Percentiles rank a stretch among this genome's conserved stretches.
Conservation (phyloP, 371 early-diverging fungal species). For the Sporodiniella umbellata region DNA sequence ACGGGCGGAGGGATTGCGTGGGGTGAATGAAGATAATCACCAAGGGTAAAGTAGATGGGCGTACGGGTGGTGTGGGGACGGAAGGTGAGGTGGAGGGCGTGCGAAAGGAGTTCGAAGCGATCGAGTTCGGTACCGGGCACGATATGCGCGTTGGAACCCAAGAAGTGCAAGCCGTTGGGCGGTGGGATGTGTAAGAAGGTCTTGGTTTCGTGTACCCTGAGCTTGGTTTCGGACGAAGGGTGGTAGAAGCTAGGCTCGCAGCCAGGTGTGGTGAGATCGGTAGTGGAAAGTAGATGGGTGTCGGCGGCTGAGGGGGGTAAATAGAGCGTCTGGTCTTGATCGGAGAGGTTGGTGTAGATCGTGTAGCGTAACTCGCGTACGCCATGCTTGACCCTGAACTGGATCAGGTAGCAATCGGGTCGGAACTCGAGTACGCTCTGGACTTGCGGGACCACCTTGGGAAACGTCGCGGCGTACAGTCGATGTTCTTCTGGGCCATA, state of each 20-base stretch:
- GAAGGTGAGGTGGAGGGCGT: too few species aligned
- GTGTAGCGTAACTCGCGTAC: conserved; percentile 25
- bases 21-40: conserved; percentile 15
- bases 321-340: conserved; percentile 38
- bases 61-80: too few species aligned
- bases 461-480: conserved; percentile 40
- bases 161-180: conserved; percentile 7
- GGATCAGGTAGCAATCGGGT: conserved; percentile 41
- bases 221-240: conserved; percentile 29
- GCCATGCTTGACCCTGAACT: conserved; percentile 22
- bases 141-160: conserved; percentile 45
- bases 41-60: conserved; percentile 28
- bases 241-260: conserved; percentile 31
- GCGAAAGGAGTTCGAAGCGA: too few species aligned
- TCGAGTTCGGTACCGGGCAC: conserved; percentile 44
- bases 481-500: conserved; percentile 46
- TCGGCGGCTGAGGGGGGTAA: conserved; percentile 24
- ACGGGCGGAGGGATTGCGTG: conserved; percentile 7
- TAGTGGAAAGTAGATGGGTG: conserved; percentile 31
- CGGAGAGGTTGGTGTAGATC: conserved; percentile 44
- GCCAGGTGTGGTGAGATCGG: conserved; percentile 31
- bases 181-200: conserved; percentile 45
- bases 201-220: conserved; percentile 42
- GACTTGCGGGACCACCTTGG: conserved; percentile 41
- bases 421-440: conserved; percentile 39